phyloP scores from a whole-genome alignment of 139 green algal genomes.

The Coelastrella sp. region DNA sequence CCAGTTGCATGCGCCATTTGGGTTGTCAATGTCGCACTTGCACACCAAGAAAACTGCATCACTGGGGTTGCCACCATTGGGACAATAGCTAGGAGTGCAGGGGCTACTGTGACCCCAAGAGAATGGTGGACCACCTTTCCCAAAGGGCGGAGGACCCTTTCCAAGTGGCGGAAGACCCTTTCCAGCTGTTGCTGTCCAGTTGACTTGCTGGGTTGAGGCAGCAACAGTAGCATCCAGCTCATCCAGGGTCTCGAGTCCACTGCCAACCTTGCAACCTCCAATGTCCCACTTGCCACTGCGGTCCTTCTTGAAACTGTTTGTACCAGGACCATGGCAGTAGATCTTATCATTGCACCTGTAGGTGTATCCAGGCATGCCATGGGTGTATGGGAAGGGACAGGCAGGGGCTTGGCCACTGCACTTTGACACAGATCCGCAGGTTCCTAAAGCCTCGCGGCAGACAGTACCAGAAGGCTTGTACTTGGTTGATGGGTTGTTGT shows the following conservation, averaged over 20 bases:
- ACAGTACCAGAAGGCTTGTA: slow-evolving; percentile 1
- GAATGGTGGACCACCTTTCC: no score
- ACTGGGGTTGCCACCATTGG: background rate
- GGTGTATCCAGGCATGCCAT: background rate
- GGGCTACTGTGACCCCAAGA: background rate
- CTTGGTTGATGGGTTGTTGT: background rate
- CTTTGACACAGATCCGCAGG: background rate
- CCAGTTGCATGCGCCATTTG: slow-evolving; percentile 16
- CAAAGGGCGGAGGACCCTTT: background rate
- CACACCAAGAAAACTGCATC: slow-evolving; percentile 29
- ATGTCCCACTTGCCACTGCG: slow-evolving; percentile 27
- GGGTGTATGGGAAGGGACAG: slow-evolving; percentile 1
- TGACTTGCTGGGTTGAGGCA: background rate
- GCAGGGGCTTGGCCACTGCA: background rate
- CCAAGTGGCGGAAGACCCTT: background rate
- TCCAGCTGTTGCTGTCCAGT: background rate
- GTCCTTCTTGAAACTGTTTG: slow-evolving; percentile 6
- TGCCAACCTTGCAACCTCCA: background rate
- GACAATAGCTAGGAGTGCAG: slow-evolving; percentile 3
- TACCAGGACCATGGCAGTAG: background rate
- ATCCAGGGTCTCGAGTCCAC: background rate
- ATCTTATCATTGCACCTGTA: slow-evolving; percentile 5
- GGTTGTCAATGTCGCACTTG: slow-evolving; percentile 16
- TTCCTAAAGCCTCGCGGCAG: background rate
- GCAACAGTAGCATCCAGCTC: background rate